These are phyloP conservation scores for Karstenula rhodostoma DNA, from an alignment of 2,329 filamentous ascomycete species.

Conservation along the genomic window DNA sequence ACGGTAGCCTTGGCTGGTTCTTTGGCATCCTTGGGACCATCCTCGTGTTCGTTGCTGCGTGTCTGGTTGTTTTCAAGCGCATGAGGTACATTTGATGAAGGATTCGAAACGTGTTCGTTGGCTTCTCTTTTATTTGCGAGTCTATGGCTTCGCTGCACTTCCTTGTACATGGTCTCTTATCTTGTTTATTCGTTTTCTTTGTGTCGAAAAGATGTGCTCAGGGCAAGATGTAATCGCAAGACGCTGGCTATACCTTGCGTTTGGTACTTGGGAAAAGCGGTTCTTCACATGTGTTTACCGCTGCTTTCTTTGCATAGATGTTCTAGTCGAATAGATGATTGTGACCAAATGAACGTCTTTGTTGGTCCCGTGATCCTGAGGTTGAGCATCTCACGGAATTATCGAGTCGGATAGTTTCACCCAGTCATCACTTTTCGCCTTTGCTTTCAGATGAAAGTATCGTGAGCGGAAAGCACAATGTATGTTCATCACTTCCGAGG, in stretches of 20 bases:
- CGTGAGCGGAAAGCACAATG: background rate
- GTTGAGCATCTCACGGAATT: background rate
- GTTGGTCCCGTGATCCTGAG: background rate
- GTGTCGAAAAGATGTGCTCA: background rate
- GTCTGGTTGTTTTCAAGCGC: conserved; percentile 53
- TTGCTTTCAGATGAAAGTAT: background rate
- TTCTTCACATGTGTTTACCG: background rate
- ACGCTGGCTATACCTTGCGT: background rate
- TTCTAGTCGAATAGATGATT: background rate
- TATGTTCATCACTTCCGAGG: background rate
- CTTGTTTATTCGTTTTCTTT: background rate
- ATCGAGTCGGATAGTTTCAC: background rate
- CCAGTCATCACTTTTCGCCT: background rate
- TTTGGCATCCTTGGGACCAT: conserved; percentile 69
- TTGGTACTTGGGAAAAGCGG: background rate
- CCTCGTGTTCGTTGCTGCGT: conserved; percentile 51
- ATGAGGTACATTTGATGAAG: conserved; percentile 51
- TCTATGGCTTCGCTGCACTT: background rate
- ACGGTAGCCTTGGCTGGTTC: conserved; percentile 62
- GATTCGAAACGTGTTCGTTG: background rate
- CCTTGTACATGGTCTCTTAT: background rate
- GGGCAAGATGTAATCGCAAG: background rate
- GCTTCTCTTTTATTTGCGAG: conserved; percentile 5
- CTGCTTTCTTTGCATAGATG: conserved; percentile 2
- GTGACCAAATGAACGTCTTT: background rate